Evolutionary conservation across 352 stramenopile species (phyloP), one percentile per base, ranked within the genome.

Genomic region (Globisporangium alternatum): DNA sequence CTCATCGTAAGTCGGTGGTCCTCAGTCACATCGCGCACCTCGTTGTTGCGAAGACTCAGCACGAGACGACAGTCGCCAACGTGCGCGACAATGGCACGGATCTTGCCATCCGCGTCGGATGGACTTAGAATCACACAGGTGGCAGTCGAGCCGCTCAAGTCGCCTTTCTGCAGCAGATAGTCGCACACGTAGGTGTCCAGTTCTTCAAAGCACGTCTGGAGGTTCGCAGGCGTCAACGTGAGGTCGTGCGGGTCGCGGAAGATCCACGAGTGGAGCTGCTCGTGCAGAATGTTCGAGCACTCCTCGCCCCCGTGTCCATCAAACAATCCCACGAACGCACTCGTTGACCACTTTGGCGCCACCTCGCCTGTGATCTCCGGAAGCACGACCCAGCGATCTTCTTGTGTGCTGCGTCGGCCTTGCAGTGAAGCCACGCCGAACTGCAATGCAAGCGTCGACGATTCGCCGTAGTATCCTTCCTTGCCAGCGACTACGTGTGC

Each of bases 241-340:
- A 68, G 49, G 17, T 61, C 60, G 61, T 85, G 72, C 0, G 59
- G 65, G 4, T 72, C 69, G 3, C 66, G 68, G 30, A 90, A 83
- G 22, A 96, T 72, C 73, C 76, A 87, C 43, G 61, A 65, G 59
- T 96, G 88, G 33, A 97, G 72, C 54, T 90, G 78, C 4, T 92
- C 78, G 47, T 87, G 80, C 6, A 97, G 75, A 52, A 91, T 90
- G 33, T 73, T 81, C 15, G 84, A 77, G 51, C 80, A 89, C 35
- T 86, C 82, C 17, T 91, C 79, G 8, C 89, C 89, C 1, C 81
- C 81, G 25, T 97, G 89, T 25, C 89, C 89, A 56, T 97, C 89
- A 70, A 93, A 97, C 22, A 97, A 48, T 0, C 80, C 89, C 17
- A 91, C 70, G 56, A 90, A 95, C 9, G 81, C 69, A 17, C 62